phyloP scores from a whole-genome alignment of 352 stramenopile genomes.

The Elongisporangium undulatum region DNA sequence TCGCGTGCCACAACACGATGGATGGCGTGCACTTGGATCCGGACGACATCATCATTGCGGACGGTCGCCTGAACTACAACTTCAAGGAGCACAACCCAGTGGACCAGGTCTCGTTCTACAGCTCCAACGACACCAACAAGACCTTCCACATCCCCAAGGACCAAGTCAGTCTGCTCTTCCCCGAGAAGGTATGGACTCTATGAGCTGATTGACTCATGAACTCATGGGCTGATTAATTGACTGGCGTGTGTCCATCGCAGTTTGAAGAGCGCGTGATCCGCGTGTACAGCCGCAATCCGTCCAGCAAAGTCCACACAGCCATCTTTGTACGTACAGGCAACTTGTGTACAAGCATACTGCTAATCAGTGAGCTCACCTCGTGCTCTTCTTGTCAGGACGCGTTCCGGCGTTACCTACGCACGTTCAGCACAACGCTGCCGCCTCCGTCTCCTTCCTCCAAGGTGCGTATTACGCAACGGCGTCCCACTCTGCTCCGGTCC shows the following conservation, averaged over 20 bases:
- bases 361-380: not conserved
- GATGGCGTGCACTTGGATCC: slow-evolving; percentile 35
- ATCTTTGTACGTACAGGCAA: slow-evolving; percentile 36
- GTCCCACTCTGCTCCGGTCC: not conserved
- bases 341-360: not conserved
- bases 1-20: slow-evolving; percentile 48
- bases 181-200: slow-evolving; percentile 57
- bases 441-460: slow-evolving; percentile 73
- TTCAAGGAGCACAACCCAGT: slow-evolving; percentile 79
- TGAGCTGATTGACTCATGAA: not conserved
- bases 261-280: slow-evolving; percentile 83
- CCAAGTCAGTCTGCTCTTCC: slow-evolving; percentile 78
- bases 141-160: slow-evolving; percentile 81
- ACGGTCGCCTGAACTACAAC: slow-evolving; percentile 84
- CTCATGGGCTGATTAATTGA: not conserved
- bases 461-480: slow-evolving; percentile 13
- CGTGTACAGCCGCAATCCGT: slow-evolving; percentile 66
- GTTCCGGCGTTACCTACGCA: slow-evolving; percentile 55
- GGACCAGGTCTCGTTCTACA: slow-evolving; percentile 82
- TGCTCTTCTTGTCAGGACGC: slow-evolving; percentile 25
- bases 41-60: slow-evolving; percentile 79
- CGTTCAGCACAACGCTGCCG: slow-evolving; percentile 59
- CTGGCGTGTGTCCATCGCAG: slow-evolving; percentile 11
- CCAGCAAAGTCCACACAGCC: slow-evolving; percentile 38
- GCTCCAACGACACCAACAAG: slow-evolving; percentile 46